These are phyloP conservation scores for Aspergillus panamensis DNA, from an alignment of 495 filamentous ascomycete species.

Conservation along the genomic window DNA sequence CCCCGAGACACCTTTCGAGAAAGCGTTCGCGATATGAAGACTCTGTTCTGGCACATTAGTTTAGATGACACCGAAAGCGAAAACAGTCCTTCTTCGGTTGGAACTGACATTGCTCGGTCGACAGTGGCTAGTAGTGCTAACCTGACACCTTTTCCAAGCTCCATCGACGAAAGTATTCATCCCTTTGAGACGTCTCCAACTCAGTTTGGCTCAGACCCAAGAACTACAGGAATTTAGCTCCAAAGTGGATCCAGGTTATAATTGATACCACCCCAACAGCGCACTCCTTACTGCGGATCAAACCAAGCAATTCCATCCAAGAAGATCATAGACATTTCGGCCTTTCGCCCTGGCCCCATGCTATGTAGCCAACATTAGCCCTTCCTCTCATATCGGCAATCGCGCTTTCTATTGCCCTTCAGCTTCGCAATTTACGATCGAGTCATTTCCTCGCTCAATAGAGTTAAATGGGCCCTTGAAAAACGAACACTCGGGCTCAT, in stretches of 20 bases:
- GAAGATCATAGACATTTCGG: background rate
- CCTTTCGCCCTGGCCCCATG: background rate
- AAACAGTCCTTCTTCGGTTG: conserved; percentile 25
- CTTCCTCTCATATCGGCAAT: background rate
- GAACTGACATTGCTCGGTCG: conserved; percentile 10
- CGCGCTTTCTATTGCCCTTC: background rate
- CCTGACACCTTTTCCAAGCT: background rate
- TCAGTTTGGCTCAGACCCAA: no score
- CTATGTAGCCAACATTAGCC: background rate
- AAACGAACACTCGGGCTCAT: background rate
- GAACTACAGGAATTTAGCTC: no score
- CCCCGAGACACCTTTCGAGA: conserved; percentile 60
- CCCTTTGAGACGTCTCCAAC: no score
- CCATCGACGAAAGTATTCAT: no score
- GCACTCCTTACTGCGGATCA: no score
- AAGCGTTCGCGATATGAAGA: conserved; percentile 71
- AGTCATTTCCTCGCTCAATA: background rate
- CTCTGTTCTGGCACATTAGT: conserved; percentile 57
- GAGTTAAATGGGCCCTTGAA: background rate
- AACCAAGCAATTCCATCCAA: no score
- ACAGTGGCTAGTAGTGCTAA: background rate
- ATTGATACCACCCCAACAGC: no score
- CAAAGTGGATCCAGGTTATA: no score
- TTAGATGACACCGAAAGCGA: conserved; percentile 39
- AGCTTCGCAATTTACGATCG: background rate